These are phyloP conservation scores for Pyrenochaeta sp. DNA, from an alignment of 2,329 filamentous ascomycete genomes.

Conservation along the genomic window DNA sequence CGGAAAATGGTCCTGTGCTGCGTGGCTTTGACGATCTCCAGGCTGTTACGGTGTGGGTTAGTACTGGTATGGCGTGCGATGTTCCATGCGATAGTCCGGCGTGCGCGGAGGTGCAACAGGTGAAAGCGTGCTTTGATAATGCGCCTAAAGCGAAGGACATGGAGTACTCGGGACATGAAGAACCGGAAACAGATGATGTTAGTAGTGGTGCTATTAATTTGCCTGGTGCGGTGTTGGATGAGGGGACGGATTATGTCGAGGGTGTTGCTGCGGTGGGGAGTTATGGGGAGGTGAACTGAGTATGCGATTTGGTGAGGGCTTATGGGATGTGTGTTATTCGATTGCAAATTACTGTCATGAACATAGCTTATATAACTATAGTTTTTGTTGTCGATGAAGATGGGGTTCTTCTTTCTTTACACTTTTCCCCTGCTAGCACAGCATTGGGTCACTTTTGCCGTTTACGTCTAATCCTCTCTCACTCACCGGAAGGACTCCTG, in stretches of 20 bases:
- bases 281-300: slow-evolving; percentile 4
- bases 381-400: too few relatives aligned
- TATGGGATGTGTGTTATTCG: background rate
- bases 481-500: background rate
- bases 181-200: background rate
- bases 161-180: slow-evolving; percentile 2
- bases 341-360: background rate
- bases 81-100: slow-evolving; percentile 12
- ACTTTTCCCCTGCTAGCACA: too few relatives aligned
- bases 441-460: too few relatives aligned
- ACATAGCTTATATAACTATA: background rate
- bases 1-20: background rate
- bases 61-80: slow-evolving; percentile 13
- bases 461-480: too few relatives aligned
- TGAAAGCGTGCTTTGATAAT: slow-evolving; percentile 9
- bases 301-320: background rate
- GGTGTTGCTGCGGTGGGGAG: slow-evolving; percentile 2
- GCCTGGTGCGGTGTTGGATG: slow-evolving; percentile 1
- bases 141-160: background rate
- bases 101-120: slow-evolving; percentile 20
- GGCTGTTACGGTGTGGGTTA: slow-evolving; percentile 19
- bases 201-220: slow-evolving; percentile 8
- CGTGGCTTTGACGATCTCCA: slow-evolving; percentile 10
- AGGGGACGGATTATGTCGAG: background rate
- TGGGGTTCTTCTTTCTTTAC: too few relatives aligned